A percentile compares a stretch with the other conserved stretches of the same genome.
Evolutionary conservation across 31 red algal species (phyloP).

Genomic region (Asparagopsis taxiformis): DNA sequence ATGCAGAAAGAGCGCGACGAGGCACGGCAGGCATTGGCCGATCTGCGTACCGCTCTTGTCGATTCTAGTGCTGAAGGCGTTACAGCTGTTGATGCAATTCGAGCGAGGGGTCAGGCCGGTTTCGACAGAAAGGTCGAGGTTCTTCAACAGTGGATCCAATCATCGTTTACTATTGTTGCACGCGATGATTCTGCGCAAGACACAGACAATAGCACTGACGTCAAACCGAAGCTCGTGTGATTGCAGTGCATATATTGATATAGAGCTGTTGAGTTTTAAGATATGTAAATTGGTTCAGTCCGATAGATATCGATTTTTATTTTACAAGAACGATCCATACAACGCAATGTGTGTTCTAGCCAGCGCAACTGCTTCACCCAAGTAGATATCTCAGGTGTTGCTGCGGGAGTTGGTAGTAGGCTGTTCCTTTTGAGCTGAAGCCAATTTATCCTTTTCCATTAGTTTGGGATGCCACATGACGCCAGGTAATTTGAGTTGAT

Average conservation of each 20-base stretch:
- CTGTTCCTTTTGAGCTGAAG: no score
- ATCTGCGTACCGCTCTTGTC: slow-evolving; percentile 3
- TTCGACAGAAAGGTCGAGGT: neutral
- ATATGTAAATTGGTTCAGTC: no score
- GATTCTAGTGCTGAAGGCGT: slow-evolving; percentile 11
- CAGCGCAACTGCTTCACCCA: no score
- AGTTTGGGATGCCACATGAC: slow-evolving; percentile 53
- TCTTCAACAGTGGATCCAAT: slow-evolving; percentile 3
- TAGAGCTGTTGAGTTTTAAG: no score
- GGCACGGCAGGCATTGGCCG: neutral
- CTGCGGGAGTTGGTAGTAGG: no score
- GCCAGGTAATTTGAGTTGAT: slow-evolving; percentile 37
- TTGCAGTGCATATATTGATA: no score
- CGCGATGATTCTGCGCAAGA: no score
- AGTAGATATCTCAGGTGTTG: no score
- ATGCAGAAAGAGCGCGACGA: slow-evolving; percentile 35
- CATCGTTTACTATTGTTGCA: neutral
- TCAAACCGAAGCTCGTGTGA: slow-evolving; percentile 24
- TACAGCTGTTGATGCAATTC: slow-evolving; percentile 7
- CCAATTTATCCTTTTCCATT: slow-evolving; percentile 20
- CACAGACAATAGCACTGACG: neutral
- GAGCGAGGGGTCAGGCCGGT: neutral
- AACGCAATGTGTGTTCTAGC: no score
- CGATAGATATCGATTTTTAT: no score
- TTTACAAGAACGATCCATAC: no score